Evolutionary conservation across 495 filamentous ascomycete species (phyloP).

Genomic region (Saxispiralis lemnorum): DNA sequence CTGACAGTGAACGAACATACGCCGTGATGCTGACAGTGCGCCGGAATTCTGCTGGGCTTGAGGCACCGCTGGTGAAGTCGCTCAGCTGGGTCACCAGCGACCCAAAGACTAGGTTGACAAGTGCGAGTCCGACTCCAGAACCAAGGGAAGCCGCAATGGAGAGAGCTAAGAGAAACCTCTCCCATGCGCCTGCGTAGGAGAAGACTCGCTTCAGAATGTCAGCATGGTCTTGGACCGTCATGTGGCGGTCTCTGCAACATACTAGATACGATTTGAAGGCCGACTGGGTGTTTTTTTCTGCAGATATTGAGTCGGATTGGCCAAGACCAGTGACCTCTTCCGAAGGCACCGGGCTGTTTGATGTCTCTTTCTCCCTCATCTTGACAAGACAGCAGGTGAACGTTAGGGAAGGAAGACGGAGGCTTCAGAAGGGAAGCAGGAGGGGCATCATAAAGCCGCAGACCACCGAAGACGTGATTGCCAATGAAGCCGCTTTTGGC

Average conservation of each 20-base stretch:
- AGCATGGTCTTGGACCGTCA: background rate
- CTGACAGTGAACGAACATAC: background rate
- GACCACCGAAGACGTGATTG: no score
- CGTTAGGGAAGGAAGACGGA: no score
- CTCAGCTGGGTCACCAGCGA: conserved; percentile 8
- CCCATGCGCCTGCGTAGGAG: conserved; percentile 1
- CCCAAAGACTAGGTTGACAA: conserved; percentile 18
- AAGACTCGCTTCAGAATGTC: conserved; percentile 3
- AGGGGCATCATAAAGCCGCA: no score
- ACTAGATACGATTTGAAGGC: background rate
- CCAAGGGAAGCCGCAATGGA: conserved; percentile 4
- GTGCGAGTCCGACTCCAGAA: conserved; percentile 12
- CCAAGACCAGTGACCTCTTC: no score
- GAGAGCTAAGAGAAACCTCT: conserved; percentile 2
- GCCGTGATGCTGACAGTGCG: conserved; percentile 1
- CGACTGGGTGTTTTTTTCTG: no score
- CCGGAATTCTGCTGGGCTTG: conserved; percentile 1
- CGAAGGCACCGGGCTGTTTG: no score
- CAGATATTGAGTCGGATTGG: no score
- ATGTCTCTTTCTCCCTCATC: no score
- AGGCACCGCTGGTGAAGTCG: background rate
- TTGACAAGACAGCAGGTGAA: no score
- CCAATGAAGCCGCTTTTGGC: no score
- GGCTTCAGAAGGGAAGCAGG: no score
- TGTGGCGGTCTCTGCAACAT: no score